These are phyloP conservation scores for Thelephora aurantiotincta DNA, from an alignment of 768 basidiomycete species.

Conservation along the genomic window DNA sequence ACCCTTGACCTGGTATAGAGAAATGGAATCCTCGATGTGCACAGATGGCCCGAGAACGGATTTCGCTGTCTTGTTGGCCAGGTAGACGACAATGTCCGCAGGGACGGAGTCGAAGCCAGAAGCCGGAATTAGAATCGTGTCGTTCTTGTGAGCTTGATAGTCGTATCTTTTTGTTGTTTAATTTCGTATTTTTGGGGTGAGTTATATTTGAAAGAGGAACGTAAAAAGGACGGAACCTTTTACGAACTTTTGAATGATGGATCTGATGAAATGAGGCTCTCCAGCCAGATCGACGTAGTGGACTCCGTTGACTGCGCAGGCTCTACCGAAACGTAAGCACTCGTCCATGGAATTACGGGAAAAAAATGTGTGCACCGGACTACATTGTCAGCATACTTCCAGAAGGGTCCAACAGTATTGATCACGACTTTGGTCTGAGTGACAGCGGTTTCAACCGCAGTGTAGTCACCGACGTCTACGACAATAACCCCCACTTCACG, in stretches of 20 bases:
- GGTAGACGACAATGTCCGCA: constrained; percentile 53
- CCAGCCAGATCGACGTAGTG: constrained; percentile 84
- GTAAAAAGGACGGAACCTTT: constrained; percentile 2
- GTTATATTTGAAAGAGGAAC: constrained; percentile 8
- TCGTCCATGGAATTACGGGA: neutral
- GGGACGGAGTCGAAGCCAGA: constrained; percentile 73
- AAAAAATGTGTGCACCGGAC: constrained; percentile 32
- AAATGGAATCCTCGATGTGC: constrained; percentile 39
- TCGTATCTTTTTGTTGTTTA: constrained; percentile 41
- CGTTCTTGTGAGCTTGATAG: constrained; percentile 52
- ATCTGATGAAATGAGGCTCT: constrained; percentile 51
- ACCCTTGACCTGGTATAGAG: constrained; percentile 32
- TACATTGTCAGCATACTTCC: constrained; percentile 57
- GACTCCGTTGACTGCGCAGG: constrained; percentile 57
- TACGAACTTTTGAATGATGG: constrained; percentile 44
- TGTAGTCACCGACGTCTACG: constrained; percentile 43
- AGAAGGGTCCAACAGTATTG: constrained; percentile 67
- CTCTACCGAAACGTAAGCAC: constrained; percentile 22
- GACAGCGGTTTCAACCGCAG: constrained; percentile 44
- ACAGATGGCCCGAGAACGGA: constrained; percentile 20
- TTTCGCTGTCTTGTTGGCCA: constrained; percentile 60
- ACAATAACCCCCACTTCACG: neutral
- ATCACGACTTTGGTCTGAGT: constrained; percentile 52
- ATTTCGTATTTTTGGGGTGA: constrained; percentile 15
- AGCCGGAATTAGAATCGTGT: constrained; percentile 64